Evolutionary conservation across 441 rosid species (phyloP).

Genomic region (Rhodomyrtus psidioides): DNA sequence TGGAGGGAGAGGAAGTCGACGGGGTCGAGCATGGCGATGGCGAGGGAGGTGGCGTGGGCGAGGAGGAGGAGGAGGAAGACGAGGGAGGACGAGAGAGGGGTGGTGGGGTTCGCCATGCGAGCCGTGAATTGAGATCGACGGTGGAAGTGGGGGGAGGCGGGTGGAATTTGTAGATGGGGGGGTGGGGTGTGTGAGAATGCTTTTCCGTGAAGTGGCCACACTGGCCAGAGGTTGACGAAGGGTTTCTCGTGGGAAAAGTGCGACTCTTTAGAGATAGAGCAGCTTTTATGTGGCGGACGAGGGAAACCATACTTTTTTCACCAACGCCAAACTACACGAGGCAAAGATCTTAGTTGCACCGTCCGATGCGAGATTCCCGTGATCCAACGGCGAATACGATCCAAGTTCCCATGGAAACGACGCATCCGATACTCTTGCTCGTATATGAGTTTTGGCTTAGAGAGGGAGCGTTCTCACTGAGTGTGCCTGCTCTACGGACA

Average conservation of each 20-base stretch:
- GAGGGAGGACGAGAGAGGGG: not conserved
- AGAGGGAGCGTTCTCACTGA: not conserved
- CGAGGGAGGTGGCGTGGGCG: not conserved
- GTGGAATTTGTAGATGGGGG: not conserved
- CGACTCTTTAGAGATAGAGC: not conserved
- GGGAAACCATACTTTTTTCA: not conserved
- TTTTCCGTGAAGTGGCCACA: not conserved
- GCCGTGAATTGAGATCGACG: not conserved
- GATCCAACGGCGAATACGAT: not conserved
- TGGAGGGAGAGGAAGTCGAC: slow-evolving; percentile 4
- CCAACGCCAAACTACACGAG: not conserved
- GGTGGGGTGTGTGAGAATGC: not conserved
- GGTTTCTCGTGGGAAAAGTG: not conserved
- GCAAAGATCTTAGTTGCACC: not conserved
- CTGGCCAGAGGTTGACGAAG: not conserved
- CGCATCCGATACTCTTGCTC: not conserved
- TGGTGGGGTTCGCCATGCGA: not conserved
- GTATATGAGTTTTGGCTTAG: not conserved
- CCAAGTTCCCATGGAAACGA: not conserved
- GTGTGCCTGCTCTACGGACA: not conserved
- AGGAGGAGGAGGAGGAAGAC: not conserved
- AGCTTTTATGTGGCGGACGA: not conserved
- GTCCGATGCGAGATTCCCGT: not conserved
- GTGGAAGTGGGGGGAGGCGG: not conserved
- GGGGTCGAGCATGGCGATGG: not conserved